Evolutionary conservation across 257 asterid species (phyloP), one percentile per base, ranked within the genome.

Genomic region (Solanum pennellii): DNA sequence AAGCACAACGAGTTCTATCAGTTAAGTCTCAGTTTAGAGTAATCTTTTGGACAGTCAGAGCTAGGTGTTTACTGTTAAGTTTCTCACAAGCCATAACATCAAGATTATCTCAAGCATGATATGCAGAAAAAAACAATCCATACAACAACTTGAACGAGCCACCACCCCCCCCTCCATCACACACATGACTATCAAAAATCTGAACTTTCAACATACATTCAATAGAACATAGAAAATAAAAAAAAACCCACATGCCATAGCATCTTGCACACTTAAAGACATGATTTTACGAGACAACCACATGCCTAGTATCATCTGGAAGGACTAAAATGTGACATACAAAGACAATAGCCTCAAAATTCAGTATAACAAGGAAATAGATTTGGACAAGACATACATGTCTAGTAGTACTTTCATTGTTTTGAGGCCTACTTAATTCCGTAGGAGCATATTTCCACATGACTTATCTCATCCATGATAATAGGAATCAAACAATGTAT

Each of bases 91-190:
- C 27, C 69, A 60, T 60, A 14, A 14, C 69, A 60, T 60, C 69
- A 21, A 60, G 69, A 88, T 87, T 71, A 79, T 88, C 83, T 89
- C 90, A 18, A 18, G 98, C 98, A 49, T 90, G 95, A 69, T 93
- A 92, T 82, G 97, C 87, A 95, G 87, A 92, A 62, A 27, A 71
- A 89, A 45, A 60, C 27, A 60, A 60, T 12, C 6, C 69, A 60
- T 60, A 23, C 12, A 21, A 1, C 27, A 60, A 8, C 29, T 60
- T 60, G 69, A 60, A 60, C 65, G 5, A 56, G 65, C n/a, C 23
- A 1, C 21, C n/a, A n/a, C 4, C 21, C 62, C 29, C 29, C 29
- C 29, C 29, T 27, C 29, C 1, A 9, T 0, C 37, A 27, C 20
- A 66, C 20, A 65, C 31, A 82, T 21, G 29, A 65, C 33, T n/a